These are phyloP conservation scores for Diaporthe humulicola DNA, from an alignment of 2,329 filamentous ascomycete species.

Conservation along the genomic window DNA sequence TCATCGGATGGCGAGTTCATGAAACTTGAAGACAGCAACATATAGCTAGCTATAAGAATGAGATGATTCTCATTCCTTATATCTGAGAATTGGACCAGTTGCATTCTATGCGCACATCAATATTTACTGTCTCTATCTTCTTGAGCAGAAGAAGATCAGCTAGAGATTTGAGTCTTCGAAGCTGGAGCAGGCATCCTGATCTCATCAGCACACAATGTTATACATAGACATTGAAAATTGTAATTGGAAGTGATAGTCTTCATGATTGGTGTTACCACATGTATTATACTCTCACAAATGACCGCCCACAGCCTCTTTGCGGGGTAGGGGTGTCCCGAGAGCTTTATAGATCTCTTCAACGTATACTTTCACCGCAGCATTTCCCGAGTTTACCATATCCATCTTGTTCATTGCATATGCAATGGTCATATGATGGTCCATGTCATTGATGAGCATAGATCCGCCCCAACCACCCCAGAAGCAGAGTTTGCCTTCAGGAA, in stretches of 20 bases:
- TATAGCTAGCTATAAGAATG: too few relatives aligned
- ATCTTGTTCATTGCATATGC: slow-evolving; percentile 21
- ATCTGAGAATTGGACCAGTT: too few relatives aligned
- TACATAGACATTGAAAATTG: too few relatives aligned
- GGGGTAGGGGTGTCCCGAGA: not conserved
- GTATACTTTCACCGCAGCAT: not conserved
- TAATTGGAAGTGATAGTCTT: not conserved
- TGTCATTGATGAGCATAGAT: slow-evolving; percentile 9
- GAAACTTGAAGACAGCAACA: too few relatives aligned
- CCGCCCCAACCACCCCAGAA: slow-evolving; percentile 26
- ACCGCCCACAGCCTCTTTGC: not conserved
- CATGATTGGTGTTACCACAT: not conserved
- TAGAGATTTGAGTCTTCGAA: too few relatives aligned
- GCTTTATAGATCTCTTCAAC: slow-evolving; percentile 18
- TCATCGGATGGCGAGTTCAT: too few relatives aligned
- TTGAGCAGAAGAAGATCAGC: too few relatives aligned
- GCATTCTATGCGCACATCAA: too few relatives aligned
- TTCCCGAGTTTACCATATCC: not conserved
- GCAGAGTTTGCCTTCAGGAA: slow-evolving; percentile 13
- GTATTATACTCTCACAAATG: not conserved
- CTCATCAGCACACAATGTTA: too few relatives aligned
- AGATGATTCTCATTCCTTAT: too few relatives aligned
- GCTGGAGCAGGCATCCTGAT: too few relatives aligned
- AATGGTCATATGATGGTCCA: slow-evolving; percentile 2
- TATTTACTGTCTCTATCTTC: too few relatives aligned